These are phyloP conservation scores for Penicillium glabrum DNA, from an alignment of 2,329 filamentous ascomycete species.

Conservation along the genomic window DNA sequence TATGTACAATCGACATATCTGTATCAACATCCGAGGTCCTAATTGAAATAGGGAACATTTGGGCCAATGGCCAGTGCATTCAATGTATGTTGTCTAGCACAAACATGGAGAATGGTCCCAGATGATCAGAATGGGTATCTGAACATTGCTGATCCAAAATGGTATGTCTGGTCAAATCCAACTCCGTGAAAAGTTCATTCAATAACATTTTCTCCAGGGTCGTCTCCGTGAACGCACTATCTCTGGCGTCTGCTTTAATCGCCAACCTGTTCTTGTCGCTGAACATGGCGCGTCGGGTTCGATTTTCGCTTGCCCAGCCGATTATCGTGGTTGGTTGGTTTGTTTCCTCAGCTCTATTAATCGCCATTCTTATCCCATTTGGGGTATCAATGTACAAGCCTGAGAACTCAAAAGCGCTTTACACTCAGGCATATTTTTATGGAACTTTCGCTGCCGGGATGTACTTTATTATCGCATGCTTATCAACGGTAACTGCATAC, in stretches of 20 bases:
- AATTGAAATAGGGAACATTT: slow-evolving; percentile 44
- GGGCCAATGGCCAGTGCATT: slow-evolving; percentile 58
- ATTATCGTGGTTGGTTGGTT: slow-evolving; percentile 63
- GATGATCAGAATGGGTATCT: slow-evolving; percentile 44
- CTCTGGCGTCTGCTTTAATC: slow-evolving; percentile 53
- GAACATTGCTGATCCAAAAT: slow-evolving; percentile 54
- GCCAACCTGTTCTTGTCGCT: slow-evolving; percentile 57
- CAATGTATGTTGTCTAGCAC: slow-evolving; percentile 55
- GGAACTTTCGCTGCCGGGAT: slow-evolving; percentile 57
- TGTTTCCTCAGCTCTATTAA: slow-evolving; percentile 54
- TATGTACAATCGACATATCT: slow-evolving; percentile 25
- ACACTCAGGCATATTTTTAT: slow-evolving; percentile 61
- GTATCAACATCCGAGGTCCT: background rate
- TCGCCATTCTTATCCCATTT: slow-evolving; percentile 52
- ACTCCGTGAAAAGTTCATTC: background rate
- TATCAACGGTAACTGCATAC: slow-evolving; percentile 57
- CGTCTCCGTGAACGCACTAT: slow-evolving; percentile 56
- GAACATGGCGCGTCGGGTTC: slow-evolving; percentile 59
- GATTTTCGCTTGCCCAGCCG: slow-evolving; percentile 58
- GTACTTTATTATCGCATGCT: slow-evolving; percentile 56
- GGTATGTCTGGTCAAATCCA: slow-evolving; percentile 34
- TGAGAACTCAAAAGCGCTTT: slow-evolving; percentile 42
- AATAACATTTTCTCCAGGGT: slow-evolving; percentile 36
- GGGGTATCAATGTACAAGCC: slow-evolving; percentile 42
- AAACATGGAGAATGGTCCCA: slow-evolving; percentile 56